These are phyloP conservation scores for Pachysandra terminalis DNA, from an alignment of 164 flowering plant genomes.

Conservation along the genomic window DNA sequence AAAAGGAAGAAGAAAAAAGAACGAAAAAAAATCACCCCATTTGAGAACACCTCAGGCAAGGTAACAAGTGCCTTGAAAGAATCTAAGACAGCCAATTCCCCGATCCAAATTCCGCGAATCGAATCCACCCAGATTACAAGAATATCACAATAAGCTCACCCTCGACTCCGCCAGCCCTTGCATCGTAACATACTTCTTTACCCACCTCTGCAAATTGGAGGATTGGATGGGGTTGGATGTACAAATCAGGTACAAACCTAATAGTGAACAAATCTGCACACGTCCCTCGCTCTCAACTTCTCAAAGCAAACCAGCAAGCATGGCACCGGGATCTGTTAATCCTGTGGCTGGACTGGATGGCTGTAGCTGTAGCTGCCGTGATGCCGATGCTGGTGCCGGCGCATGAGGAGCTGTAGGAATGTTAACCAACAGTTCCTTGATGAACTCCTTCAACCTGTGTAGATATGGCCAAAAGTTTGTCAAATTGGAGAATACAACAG, in stretches of 20 bases:
- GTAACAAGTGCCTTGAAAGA: conserved; percentile 45
- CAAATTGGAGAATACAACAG: neutral
- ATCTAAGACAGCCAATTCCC: conserved; percentile 29
- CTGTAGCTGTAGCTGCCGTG: conserved; percentile 25
- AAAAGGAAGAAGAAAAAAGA: neutral
- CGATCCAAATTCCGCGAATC: conserved; percentile 17
- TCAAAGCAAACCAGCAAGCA: conserved; percentile 87
- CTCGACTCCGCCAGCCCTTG: conserved; percentile 58
- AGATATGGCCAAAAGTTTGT: conserved; percentile 13
- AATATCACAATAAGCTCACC: conserved; percentile 35
- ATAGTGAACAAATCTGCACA: conserved; percentile 38
- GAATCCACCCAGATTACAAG: conserved; percentile 23
- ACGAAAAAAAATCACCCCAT: conserved; percentile 10
- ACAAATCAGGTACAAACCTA: conserved; percentile 35
- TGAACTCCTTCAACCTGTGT: conserved; percentile 88
- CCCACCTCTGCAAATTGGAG: conserved; percentile 26
- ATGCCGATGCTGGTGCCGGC: conserved; percentile 33
- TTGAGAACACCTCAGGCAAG: conserved; percentile 23
- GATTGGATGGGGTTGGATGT: conserved; percentile 27
- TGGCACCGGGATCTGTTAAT: conserved; percentile 75
- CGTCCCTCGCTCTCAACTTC: conserved; percentile 1
- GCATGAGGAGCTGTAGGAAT: conserved; percentile 48
- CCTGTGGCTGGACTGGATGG: conserved; percentile 36
- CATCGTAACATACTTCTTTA: conserved; percentile 28
- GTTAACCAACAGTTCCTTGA: conserved; percentile 80